Base-by-base conservation (phyloP, 139 green algal species). In the Chlorella sorokiniana region DNA sequence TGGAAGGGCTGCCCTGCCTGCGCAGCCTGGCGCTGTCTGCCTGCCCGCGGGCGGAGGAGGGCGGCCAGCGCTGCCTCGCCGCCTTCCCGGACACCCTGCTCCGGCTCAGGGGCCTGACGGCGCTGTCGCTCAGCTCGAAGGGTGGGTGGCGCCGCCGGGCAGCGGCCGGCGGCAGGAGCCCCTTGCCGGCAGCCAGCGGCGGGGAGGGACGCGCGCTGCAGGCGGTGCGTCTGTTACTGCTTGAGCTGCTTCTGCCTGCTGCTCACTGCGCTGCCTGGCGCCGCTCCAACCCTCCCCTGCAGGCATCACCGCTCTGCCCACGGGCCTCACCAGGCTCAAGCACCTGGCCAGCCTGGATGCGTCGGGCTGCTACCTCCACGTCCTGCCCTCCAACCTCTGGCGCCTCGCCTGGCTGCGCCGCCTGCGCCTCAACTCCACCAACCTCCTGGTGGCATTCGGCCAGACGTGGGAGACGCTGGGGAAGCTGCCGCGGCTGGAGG, bases 321-420 rank as follows among this genome's bases (percentile, higher is more conserved):
- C 52, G 1, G 67, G 67, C 48, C 44, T 83, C 65, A 77, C 78
- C 37, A 68, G 56, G 64, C 67, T 83, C 33, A 83, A 83, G 67
- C 6, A 18, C 33, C 65, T 83, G 51, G 40, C 8, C 18, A 33
- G 42, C 67, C 78, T 83, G 48, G 78, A 83, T 44, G 27, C 77
- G n/a, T 48, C 23, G 4, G 78, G 78, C 31, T 76, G 63, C 65
- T 29, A 25, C 2, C 48, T 83, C 22, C 6, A 37, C 67, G 69
- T 69, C 67, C 78, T 83, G 65, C 78, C 78, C 51, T 44, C 3
- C 64, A 38, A n/a, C 5, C 65, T 83, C 27, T 69, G 48, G 37
- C 59, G 31, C 25, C 67, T 76, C 37, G 27, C 45, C 11, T 65
- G 27, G 51, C 78, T 83, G 78, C 78, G 51, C 56, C 78, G 61